These are phyloP conservation scores for Plenodomus biglobosus DNA, from an alignment of 2,329 filamentous ascomycete species.

Conservation along the genomic window DNA sequence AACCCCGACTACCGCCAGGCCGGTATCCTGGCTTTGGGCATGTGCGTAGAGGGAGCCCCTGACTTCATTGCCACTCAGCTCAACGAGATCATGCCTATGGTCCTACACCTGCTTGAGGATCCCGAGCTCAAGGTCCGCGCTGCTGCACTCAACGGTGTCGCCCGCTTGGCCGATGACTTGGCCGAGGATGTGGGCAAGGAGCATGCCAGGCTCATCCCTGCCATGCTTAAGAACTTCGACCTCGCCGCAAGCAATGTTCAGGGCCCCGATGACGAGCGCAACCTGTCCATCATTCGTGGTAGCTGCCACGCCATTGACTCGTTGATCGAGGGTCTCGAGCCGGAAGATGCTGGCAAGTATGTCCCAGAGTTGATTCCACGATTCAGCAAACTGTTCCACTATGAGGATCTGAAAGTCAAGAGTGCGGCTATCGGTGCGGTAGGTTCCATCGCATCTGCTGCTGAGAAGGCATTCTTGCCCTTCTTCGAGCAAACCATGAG, in stretches of 20 bases:
- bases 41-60: conserved; percentile 93
- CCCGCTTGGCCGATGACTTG: conserved; percentile 88
- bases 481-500: conserved; percentile 92
- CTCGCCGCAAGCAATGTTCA: conserved; percentile 69
- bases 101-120: conserved; percentile 82
- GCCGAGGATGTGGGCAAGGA: conserved; percentile 85
- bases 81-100: conserved; percentile 77
- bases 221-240: conserved; percentile 86
- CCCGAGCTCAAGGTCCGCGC: conserved; percentile 81
- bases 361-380: conserved; percentile 80
- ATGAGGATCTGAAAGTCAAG: conserved; percentile 87
- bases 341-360: conserved; percentile 78
- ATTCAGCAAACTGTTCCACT: conserved; percentile 78
- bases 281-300: conserved; percentile 81
- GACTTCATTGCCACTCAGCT: conserved; percentile 97
- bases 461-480: conserved; percentile 81
- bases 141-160: conserved; percentile 82
- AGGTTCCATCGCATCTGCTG: conserved; percentile 84
- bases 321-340: conserved; percentile 81
- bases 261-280: conserved; percentile 68
- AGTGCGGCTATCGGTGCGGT: conserved; percentile 84
- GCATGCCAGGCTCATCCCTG: conserved; percentile 80
- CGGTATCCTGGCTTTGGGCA: conserved; percentile 87
- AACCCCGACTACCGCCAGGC: conserved; percentile 83
- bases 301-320: conserved; percentile 90